A percentile compares a stretch with the other conserved stretches of the same genome.
Conservation (phyloP, 2,329 filamentous ascomycete species). For the Chlorencoelia australis region DNA sequence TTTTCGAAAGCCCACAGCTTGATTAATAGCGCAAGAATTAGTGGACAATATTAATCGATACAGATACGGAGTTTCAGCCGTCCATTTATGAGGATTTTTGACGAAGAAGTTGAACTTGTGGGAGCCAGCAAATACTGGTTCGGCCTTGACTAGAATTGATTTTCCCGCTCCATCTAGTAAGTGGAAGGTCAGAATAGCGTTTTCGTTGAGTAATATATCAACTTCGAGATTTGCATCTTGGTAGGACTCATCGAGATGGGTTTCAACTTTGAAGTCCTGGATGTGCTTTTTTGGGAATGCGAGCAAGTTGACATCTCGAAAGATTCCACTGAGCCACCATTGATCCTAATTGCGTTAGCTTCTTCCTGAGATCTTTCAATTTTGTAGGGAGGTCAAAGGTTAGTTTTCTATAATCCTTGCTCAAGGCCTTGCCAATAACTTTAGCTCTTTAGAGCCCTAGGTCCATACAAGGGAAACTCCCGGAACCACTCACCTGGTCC, state of each 20-base stretch:
- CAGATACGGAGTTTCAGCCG: slow-evolving; percentile 54
- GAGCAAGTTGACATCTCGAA: slow-evolving; percentile 50
- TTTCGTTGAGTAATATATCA: slow-evolving; percentile 1
- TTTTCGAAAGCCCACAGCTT: slow-evolving; percentile 52
- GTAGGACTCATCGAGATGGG: slow-evolving; percentile 41
- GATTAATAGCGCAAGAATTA: slow-evolving; percentile 30
- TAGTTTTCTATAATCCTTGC: too few species aligned
- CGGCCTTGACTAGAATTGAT: too few species aligned
- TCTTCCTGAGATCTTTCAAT: too few species aligned
- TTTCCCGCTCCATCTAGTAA: too few species aligned
- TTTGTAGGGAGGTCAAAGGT: too few species aligned
- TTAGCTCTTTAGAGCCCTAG: too few species aligned
- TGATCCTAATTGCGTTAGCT: too few species aligned
- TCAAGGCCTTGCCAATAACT: too few species aligned
- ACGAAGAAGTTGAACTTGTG: too few species aligned
- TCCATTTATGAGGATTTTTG: slow-evolving; percentile 52
- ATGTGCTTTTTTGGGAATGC: slow-evolving; percentile 47
- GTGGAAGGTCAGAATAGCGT: too few species aligned
- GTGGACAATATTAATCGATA: slow-evolving; percentile 41
- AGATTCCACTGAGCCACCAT: slow-evolving; percentile 52
- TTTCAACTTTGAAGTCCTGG: slow-evolving; percentile 48
- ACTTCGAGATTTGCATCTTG: slow-evolving; percentile 31
- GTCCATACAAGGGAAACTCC: too few species aligned
- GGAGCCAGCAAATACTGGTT: slow-evolving; percentile 4
- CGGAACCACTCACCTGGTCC: too few species aligned